phyloP scores from a whole-genome alignment of 2,329 filamentous ascomycete species.

The Chrysoporthe austroafricana region DNA sequence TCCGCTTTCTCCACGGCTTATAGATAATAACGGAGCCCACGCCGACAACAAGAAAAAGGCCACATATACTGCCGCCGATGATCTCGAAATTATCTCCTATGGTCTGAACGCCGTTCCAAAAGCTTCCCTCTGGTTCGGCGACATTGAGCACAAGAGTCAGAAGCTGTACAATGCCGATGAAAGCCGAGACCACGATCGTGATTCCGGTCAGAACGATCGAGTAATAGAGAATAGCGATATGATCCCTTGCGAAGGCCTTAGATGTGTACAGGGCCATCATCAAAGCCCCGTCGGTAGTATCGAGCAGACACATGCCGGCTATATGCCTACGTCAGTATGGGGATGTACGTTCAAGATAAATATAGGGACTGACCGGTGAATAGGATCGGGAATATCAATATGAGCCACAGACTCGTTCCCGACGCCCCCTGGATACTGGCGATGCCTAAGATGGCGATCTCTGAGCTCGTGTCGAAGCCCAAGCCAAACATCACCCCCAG shows the following conservation, averaged over 20 bases:
- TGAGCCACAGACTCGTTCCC: slow-evolving; percentile 91
- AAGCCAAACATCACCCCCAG: slow-evolving; percentile 87
- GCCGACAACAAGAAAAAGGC: slow-evolving; percentile 79
- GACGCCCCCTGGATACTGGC: slow-evolving; percentile 83
- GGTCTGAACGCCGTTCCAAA: slow-evolving; percentile 85
- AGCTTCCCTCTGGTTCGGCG: slow-evolving; percentile 71
- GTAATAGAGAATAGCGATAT: slow-evolving; percentile 92
- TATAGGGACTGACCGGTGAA: slow-evolving; percentile 71
- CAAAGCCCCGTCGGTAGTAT: slow-evolving; percentile 88
- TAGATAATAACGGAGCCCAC: slow-evolving; percentile 75
- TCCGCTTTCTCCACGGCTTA: slow-evolving; percentile 71
- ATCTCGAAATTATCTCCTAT: slow-evolving; percentile 83
- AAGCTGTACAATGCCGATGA: slow-evolving; percentile 85
- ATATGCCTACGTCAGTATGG: slow-evolving; percentile 1
- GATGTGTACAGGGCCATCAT: slow-evolving; percentile 95
- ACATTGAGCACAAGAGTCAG: slow-evolving; percentile 79
- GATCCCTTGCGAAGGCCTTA: slow-evolving; percentile 75
- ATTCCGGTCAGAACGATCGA: slow-evolving; percentile 84
- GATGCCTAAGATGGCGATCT: slow-evolving; percentile 90
- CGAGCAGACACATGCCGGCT: slow-evolving; percentile 93
- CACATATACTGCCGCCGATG: slow-evolving; percentile 85
- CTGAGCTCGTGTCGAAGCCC: slow-evolving; percentile 93
- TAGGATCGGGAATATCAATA: slow-evolving; percentile 85
- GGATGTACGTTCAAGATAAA: neutral
- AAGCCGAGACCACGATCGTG: slow-evolving; percentile 80